Conservation (phyloP, 345 rosid genomes). For the Ailanthus altissimus region DNA sequence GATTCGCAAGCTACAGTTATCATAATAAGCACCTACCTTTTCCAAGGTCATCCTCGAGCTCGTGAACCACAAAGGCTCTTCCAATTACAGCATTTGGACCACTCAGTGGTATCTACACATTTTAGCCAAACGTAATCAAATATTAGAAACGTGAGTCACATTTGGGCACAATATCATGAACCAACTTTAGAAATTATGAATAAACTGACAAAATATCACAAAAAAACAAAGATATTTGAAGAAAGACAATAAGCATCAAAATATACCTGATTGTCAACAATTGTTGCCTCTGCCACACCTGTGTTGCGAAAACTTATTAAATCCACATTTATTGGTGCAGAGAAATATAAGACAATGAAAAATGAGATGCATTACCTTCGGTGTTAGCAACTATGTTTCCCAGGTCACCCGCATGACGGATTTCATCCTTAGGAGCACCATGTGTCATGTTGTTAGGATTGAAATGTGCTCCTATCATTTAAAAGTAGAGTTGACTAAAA, state of each 20-base stretch:
- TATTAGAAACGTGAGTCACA: background rate
- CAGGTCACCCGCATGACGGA: conserved; percentile 99
- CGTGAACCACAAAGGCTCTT: conserved; percentile 96
- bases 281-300: conserved; percentile 95
- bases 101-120: conserved; percentile 66
- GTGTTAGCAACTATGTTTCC: conserved; percentile 97
- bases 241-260: conserved; percentile 5
- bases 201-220: background rate
- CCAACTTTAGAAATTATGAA: background rate
- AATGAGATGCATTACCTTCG: conserved; percentile 53
- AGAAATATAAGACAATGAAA: conserved; percentile 14
- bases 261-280: conserved; percentile 74
- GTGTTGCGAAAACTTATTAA: conserved; percentile 25
- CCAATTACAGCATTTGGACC: conserved; percentile 83
- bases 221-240: background rate
- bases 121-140: conserved; percentile 18
- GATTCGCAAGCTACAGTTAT: conserved; percentile 6
- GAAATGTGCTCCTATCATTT: conserved; percentile 76
- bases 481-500: background rate
- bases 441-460: conserved; percentile 86
- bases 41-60: conserved; percentile 97
- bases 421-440: conserved; percentile 92
- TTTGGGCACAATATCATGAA: background rate
- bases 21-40: conserved; percentile 51
- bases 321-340: background rate